phyloP scores from a whole-genome alignment of 2,329 filamentous ascomycete genomes.

The Fusarium graminum region DNA sequence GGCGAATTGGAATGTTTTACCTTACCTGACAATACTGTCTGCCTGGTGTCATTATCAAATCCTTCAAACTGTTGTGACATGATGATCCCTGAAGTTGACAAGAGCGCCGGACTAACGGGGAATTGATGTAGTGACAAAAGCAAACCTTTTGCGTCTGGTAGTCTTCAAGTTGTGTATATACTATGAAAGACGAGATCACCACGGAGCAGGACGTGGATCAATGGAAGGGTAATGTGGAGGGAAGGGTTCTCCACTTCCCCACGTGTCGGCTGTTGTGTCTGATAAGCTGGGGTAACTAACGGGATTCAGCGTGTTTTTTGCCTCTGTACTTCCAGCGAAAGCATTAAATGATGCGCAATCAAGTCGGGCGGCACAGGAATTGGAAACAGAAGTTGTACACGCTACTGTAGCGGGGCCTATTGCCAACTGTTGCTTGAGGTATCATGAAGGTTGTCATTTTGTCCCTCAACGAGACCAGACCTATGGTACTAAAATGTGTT shows the following conservation, averaged over 20 bases:
- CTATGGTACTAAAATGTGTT: too few relatives aligned
- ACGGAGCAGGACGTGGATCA: background rate
- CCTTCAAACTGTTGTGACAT: background rate
- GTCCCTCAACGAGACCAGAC: too few relatives aligned
- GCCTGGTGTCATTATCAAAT: background rate
- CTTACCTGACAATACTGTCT: slow-evolving; percentile 3
- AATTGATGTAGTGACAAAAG: background rate
- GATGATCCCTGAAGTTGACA: background rate
- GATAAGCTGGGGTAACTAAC: slow-evolving; percentile 18
- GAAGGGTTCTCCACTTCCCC: slow-evolving; percentile 36
- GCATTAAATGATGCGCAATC: background rate
- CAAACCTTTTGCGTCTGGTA: background rate
- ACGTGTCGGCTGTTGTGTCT: slow-evolving; percentile 1
- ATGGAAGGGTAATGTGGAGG: slow-evolving; percentile 8
- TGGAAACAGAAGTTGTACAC: background rate
- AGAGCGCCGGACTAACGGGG: slow-evolving; percentile 9
- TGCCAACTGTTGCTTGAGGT: too few relatives aligned
- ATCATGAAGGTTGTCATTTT: too few relatives aligned
- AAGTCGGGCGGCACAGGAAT: background rate
- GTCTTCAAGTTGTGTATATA: background rate
- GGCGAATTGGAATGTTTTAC: slow-evolving; percentile 38
- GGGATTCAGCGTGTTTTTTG: background rate
- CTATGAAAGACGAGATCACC: background rate
- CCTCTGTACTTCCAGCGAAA: too few relatives aligned
- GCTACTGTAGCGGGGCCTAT: too few relatives aligned